These are phyloP conservation scores for Conoideocrella luteorostrata DNA, from an alignment of 2,329 filamentous ascomycete species.

Conservation along the genomic window DNA sequence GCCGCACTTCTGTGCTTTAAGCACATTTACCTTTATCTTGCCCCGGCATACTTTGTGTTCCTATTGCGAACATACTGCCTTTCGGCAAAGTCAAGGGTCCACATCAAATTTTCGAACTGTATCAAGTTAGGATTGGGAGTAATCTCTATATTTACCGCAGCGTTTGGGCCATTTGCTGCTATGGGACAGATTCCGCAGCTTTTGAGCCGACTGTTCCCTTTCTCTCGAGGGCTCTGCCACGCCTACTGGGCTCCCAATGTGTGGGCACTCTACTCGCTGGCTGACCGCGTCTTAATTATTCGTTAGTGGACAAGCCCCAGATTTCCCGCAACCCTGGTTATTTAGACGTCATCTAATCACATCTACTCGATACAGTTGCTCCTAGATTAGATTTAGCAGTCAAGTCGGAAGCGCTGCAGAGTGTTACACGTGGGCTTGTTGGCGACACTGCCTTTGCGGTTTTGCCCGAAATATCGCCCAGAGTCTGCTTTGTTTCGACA, in stretches of 20 bases:
- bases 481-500: constrained; percentile 75
- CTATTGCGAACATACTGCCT: constrained; percentile 87
- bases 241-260: constrained; percentile 98
- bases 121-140: constrained; percentile 77
- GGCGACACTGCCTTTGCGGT: constrained; percentile 93
- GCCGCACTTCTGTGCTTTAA: constrained; percentile 86
- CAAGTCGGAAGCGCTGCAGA: constrained; percentile 69
- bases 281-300: constrained; percentile 75
- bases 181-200: constrained; percentile 82
- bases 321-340: too few species aligned
- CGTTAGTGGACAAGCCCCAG: constrained; percentile 45
- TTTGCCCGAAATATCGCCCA: constrained; percentile 76
- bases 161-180: constrained; percentile 82
- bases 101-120: constrained; percentile 70
- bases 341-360: neutral
- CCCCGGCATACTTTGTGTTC: constrained; percentile 92
- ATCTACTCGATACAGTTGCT: constrained; percentile 52
- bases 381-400: constrained; percentile 72
- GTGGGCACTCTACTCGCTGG: constrained; percentile 95
- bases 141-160: constrained; percentile 62
- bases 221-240: constrained; percentile 88
- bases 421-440: constrained; percentile 86
- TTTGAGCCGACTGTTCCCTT: constrained; percentile 80
- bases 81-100: constrained; percentile 67
- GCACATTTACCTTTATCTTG: constrained; percentile 95